Evolutionary conservation across 2,329 filamentous ascomycete species (phyloP).

Genomic region (Tolypocladium guangdongense): DNA sequence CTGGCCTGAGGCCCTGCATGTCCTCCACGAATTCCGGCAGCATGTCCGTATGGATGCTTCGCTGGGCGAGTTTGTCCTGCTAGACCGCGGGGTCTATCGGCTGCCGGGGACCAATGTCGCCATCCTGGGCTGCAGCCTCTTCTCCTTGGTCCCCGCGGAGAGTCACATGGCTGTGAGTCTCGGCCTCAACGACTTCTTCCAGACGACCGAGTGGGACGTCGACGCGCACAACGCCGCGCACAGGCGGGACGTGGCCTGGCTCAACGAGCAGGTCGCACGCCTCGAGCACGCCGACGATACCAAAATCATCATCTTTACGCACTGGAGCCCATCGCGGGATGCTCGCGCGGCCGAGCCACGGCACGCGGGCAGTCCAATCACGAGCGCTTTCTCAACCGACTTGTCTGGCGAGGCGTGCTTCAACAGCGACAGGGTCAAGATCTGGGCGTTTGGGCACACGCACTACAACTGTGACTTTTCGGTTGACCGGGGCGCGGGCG

Average conservation of each 20-base stretch:
- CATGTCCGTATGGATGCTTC: conserved; percentile 9
- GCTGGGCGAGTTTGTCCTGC: conserved; percentile 27
- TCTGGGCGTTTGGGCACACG: conserved; percentile 40
- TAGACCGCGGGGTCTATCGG: conserved; percentile 19
- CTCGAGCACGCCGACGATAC: conserved; percentile 12
- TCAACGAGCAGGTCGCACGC: conserved; percentile 24
- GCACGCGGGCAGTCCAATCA: conserved; percentile 17
- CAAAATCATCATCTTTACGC: conserved; percentile 27
- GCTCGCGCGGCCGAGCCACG: conserved; percentile 19
- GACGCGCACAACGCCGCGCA: conserved; percentile 26
- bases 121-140: conserved; percentile 30
- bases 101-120: conserved; percentile 13
- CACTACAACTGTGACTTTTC: conserved; percentile 33
- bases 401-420: conserved; percentile 24
- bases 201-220: conserved; percentile 29
- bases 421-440: conserved; percentile 18
- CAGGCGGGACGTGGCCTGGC: conserved; percentile 28
- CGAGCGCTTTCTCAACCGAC: conserved; percentile 28
- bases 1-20: conserved; percentile 20
- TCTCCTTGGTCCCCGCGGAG: conserved; percentile 32
- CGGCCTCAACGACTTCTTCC: conserved; percentile 40
- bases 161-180: conserved; percentile 25
- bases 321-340: conserved; percentile 29
- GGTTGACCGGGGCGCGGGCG: conserved; percentile 10
- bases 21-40: conserved; percentile 21